These are phyloP conservation scores for Suillus cothurnatus DNA, from an alignment of 768 basidiomycete species.

Conservation along the genomic window DNA sequence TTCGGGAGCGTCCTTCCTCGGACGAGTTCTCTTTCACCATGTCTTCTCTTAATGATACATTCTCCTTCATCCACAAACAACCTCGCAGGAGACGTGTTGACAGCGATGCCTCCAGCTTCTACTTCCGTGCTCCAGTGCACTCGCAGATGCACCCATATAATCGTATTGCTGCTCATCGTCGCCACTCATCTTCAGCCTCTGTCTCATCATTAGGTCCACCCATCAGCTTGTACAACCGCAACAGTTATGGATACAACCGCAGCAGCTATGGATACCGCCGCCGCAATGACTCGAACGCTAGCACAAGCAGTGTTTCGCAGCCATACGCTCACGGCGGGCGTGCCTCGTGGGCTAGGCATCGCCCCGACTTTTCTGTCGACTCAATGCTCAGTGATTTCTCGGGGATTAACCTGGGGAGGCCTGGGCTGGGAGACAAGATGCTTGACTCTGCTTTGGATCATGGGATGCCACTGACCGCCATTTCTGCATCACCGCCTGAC, in stretches of 20 bases:
- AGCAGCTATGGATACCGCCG: constrained; percentile 50
- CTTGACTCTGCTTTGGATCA: constrained; percentile 61
- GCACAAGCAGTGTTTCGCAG: constrained; percentile 57
- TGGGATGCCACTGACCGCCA: constrained; percentile 57
- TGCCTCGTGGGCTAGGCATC: constrained; percentile 61
- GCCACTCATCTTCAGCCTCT: constrained; percentile 65
- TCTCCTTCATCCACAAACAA: constrained; percentile 54
- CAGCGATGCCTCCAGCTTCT: constrained; percentile 79
- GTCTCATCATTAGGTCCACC: constrained; percentile 61
- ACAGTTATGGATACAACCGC: constrained; percentile 61
- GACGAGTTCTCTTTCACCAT: constrained; percentile 62
- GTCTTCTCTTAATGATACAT: constrained; percentile 69
- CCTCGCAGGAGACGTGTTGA: constrained; percentile 58
- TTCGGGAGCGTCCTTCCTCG: constrained; percentile 56
- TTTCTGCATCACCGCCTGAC: constrained; percentile 65
- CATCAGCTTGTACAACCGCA: constrained; percentile 69
- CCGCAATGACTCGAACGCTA: constrained; percentile 60
- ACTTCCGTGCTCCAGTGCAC: constrained; percentile 47
- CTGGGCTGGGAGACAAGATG: constrained; percentile 88
- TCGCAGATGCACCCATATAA: constrained; percentile 35
- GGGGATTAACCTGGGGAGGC: constrained; percentile 57
- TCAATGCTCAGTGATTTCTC: constrained; percentile 70
- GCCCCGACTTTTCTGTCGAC: constrained; percentile 59
- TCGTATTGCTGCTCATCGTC: constrained; percentile 49
- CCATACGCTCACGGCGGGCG: constrained; percentile 60